A percentile compares a stretch with the other conserved stretches of the same genome.
phyloP scores from a whole-genome alignment of 169 alveolate species.

The Perkinsus olseni region DNA sequence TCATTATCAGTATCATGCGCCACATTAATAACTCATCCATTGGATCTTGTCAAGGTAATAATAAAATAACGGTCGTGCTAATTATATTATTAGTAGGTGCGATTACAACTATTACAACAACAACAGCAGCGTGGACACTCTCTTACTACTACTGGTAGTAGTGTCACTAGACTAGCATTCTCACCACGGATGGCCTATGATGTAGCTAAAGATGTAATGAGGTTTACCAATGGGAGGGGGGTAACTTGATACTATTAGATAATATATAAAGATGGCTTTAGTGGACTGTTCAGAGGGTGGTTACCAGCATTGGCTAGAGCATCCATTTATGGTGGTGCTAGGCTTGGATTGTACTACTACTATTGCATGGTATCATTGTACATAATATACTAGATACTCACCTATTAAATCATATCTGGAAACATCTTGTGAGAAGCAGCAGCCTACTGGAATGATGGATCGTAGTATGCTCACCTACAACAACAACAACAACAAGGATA shows the following conservation, averaged over 20 bases:
- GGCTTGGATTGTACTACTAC: background rate
- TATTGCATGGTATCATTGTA: background rate
- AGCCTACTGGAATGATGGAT: too few species aligned
- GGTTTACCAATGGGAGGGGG: too few species aligned
- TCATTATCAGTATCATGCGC: background rate
- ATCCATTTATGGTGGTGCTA: background rate
- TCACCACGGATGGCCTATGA: background rate
- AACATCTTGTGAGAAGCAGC: too few species aligned
- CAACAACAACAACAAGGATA: background rate
- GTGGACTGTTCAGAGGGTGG: background rate
- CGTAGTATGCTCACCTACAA: too few species aligned
- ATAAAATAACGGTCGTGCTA: background rate
- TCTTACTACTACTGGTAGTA: too few species aligned
- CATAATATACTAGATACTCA: background rate
- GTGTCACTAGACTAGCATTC: background rate
- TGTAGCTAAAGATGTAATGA: background rate
- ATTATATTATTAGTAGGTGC: background rate
- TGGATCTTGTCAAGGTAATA: background rate
- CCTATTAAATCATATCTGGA: background rate
- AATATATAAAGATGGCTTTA: background rate
- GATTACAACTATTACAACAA: background rate
- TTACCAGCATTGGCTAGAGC: background rate
- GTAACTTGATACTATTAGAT: background rate
- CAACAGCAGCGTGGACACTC: background rate
- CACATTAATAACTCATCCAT: background rate